Evolutionary conservation across 169 alveolate species (phyloP).

Genomic region (Perkinsus marinus): DNA sequence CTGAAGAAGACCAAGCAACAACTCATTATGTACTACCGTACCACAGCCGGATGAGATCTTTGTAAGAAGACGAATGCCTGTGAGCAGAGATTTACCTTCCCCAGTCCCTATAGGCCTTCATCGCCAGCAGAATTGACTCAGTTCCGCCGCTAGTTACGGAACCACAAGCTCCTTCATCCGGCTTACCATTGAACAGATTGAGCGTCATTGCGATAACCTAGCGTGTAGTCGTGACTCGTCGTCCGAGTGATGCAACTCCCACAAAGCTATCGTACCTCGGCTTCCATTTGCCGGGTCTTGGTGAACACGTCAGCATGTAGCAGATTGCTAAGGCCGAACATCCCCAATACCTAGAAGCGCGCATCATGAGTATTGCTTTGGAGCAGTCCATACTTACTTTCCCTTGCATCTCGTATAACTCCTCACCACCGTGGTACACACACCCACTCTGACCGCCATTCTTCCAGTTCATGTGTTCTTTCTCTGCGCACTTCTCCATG

Average conservation of each 20-base stretch:
- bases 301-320: not conserved
- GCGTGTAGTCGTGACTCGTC: not conserved
- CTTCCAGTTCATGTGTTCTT: not conserved
- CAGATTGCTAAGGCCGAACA: not conserved
- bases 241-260: not conserved
- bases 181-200: conserved; percentile 40
- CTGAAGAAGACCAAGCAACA: not conserved
- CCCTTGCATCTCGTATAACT: not conserved
- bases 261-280: not conserved
- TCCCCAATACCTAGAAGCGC: not conserved
- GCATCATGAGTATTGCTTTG: not conserved
- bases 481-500: not conserved
- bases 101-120: conserved; percentile 50
- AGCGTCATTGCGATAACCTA: conserved; percentile 29
- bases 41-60: no score
- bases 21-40: no score
- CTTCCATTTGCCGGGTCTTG: not conserved
- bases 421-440: not conserved
- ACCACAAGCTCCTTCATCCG: conserved; percentile 45
- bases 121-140: conserved; percentile 48
- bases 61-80: not conserved
- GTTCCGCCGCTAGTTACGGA: conserved; percentile 58
- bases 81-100: conserved; percentile 13
- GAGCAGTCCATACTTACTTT: not conserved
- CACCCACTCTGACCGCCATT: not conserved